Base-by-base conservation (phyloP, 352 stramenopile genomes). In the Globisporangium mamillatum region DNA sequence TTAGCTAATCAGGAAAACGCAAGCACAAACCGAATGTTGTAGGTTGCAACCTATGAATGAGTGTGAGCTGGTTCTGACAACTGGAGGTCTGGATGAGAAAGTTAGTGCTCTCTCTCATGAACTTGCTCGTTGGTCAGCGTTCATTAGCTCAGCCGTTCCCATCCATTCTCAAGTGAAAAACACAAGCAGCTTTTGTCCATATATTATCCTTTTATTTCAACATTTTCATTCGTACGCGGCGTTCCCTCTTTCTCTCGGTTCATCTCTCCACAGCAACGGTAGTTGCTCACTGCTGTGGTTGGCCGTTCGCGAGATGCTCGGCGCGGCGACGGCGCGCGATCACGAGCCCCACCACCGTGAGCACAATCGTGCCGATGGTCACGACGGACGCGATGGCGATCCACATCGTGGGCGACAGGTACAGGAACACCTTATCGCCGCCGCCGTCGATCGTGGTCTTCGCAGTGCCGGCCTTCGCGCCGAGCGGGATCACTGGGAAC, bases 401-500 rank as follows among this genome's bases (percentile, higher is more conserved):
- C 79, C 76, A 86, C 9, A 64, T 63, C 20, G 65, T 65, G 4
- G 75, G 71, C 2, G 69, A 74, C 3, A 86, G 56, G 4, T 75
- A 72, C 8, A 81, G 50, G 61, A 84, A 84, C n/a, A 65, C 16
- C 36, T 73, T 77, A 64, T 74, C 66, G 34, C 78, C 78, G 14
- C 84, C 84, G 25, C 80, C 77, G 63, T 92, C 78, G 32, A 92
- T 76, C 9, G 60, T 53, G 8, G 81, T 76, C 63, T 79, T 85
- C 16, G 70, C 75, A 14, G 72, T 34, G 0, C 81, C 82, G 20
- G 82, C 78, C 56, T 71, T 68, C 0, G 86, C 86, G 22, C 86
- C 86, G 0, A 74, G 75, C 22, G 86, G 83, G 32, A 91, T 82
- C 1, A 94, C 76, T 0, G 84, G 79, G 57, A 93, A 94, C 25